Evolutionary conservation across 2,329 filamentous ascomycete species (phyloP), one percentile per base, ranked within the genome.

Genomic region (Ceratocystis cubensis): DNA sequence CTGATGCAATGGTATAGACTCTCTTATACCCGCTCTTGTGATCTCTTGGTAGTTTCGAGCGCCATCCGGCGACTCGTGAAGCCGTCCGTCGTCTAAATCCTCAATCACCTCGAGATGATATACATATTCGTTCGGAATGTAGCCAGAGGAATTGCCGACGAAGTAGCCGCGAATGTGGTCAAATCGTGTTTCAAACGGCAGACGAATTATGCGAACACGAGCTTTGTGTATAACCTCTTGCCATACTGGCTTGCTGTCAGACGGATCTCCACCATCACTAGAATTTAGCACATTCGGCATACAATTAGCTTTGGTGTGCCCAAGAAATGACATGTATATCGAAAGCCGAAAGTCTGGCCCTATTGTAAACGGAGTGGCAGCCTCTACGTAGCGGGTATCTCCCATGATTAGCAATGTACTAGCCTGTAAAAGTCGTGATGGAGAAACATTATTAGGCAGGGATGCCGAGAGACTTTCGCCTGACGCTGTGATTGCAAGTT

Each of bases 171-270:
- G 33, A 25, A 25, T 45, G 33, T 22, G 46, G 22, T 64, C 61
- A 41, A 66, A 66, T 53, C 30, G 48, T 7, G 48, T 28, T 41
- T 53, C 61, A 59, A 67, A 50, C 25, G 86, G 88, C 0, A 89
- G 83, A 61, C 92, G 82, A 71, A 88, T 82, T 10, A 99, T 79
- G 67, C 91, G 90, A 13, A 96, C 85, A 48, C 86, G 84, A 20
- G 91, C 89, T 75, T 97, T 99, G 77, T 97, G 92, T 69, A 96
- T 87, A 50, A 96, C 91, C 74, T 99, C 93, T 73, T 97, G 94
- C 94, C 94, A 97, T 0, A 92, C 88, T 0, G 91, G 80, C 70
- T 80, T 82, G 79, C 76, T 86, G 7, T 64, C 45, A 8, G 56
- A 15, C 1, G 10, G 37, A 0, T 3, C 3, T 15, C 7, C 6